Conservation (phyloP, 768 basidiomycete genomes). For the Mycena polygramma region DNA sequence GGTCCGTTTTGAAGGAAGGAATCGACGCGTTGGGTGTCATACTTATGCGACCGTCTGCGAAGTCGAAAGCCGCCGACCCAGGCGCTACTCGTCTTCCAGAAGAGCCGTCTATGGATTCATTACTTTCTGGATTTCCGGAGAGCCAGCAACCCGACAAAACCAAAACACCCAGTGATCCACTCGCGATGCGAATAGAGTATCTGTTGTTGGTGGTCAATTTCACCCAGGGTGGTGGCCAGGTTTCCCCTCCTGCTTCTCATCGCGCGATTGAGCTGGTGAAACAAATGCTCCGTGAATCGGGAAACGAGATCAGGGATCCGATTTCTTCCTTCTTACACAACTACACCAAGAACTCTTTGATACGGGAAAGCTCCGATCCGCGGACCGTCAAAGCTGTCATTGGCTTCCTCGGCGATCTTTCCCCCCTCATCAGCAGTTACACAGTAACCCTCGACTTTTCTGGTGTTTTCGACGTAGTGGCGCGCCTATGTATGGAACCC, state of each 20-base stretch:
- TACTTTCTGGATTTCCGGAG: conserved; percentile 48
- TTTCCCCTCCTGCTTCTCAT: conserved; percentile 54
- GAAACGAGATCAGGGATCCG: conserved; percentile 50
- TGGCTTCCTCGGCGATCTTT: conserved; percentile 66
- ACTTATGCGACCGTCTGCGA: conserved; percentile 58
- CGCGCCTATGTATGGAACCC: conserved; percentile 58
- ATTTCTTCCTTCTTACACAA: conserved; percentile 68
- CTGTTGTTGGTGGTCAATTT: conserved; percentile 66
- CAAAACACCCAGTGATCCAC: conserved; percentile 65
- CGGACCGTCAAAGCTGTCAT: conserved; percentile 63
- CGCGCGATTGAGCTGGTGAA: conserved; percentile 69
- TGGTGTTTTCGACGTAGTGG: conserved; percentile 66
- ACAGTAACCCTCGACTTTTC: conserved; percentile 67
- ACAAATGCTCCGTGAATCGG: conserved; percentile 66
- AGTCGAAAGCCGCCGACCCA: conserved; percentile 58
- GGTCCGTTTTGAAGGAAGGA: conserved; percentile 73
- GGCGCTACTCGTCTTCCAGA: conserved; percentile 45
- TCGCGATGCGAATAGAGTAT: conserved; percentile 75
- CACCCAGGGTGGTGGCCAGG: conserved; percentile 63
- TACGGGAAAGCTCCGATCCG: conserved; percentile 56
- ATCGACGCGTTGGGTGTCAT: conserved; percentile 75
- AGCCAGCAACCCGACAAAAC: conserved; percentile 56
- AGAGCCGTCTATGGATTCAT: conserved; percentile 41
- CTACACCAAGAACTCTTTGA: conserved; percentile 63
- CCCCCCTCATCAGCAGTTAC: conserved; percentile 67